These are phyloP conservation scores for Neurospora sp. DNA, from an alignment of 495 filamentous ascomycete species.

Conservation along the genomic window DNA sequence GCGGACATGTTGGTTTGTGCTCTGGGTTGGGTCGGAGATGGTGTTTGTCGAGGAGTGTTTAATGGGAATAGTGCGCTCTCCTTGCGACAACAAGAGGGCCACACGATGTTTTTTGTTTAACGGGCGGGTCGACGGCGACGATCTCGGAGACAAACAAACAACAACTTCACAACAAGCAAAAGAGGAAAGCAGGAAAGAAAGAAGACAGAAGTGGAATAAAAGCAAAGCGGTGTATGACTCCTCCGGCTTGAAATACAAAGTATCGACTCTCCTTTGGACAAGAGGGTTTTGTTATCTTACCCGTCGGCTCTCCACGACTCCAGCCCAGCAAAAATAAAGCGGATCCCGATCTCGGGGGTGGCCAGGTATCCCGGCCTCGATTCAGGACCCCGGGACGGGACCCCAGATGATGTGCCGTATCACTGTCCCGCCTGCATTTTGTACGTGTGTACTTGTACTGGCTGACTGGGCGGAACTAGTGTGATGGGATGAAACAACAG, in stretches of 20 bases:
- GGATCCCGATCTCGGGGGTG: not conserved
- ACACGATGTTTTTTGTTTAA: not conserved
- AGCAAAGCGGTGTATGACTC: constrained; percentile 1
- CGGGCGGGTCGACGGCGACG: not conserved
- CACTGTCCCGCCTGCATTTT: not conserved
- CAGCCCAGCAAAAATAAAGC: not conserved
- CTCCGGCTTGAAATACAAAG: not conserved
- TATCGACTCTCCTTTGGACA: not conserved
- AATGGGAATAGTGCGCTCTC: not conserved
- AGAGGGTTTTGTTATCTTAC: not conserved
- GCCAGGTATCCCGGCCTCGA: not conserved
- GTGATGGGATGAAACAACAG: not conserved
- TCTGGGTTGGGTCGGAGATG: not conserved
- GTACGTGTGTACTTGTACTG: not conserved
- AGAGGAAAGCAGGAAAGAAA: not conserved
- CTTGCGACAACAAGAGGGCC: not conserved
- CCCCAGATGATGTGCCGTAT: not conserved
- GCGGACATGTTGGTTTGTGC: constrained; percentile 57
- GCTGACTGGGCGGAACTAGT: not conserved
- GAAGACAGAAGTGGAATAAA: not conserved
- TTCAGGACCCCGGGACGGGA: not conserved
- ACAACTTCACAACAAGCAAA: not conserved
- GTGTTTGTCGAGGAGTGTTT: not conserved
- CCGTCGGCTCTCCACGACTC: not conserved
- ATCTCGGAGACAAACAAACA: not conserved